Evolutionary conservation across 495 filamentous ascomycete species (phyloP), one percentile per base, ranked within the genome.

Genomic region (Annulohypoxylon stygium): DNA sequence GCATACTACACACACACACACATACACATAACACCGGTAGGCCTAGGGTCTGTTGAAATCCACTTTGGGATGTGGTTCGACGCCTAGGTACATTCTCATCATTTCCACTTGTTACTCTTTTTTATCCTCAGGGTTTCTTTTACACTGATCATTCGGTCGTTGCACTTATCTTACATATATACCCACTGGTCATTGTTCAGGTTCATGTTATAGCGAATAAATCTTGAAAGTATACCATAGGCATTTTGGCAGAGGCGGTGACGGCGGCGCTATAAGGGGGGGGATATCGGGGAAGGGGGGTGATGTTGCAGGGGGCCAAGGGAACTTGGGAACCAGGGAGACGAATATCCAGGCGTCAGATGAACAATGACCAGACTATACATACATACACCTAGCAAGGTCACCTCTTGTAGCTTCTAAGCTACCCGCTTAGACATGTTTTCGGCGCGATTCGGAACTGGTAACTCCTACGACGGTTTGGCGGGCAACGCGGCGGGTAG

Each of bases 181-280:
- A 70, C 70, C 58, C 76, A 70, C 39, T 67, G 67, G 62, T 76
- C 71, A 76, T 76, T 53, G 67, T 72, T 69, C 61, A 51, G 77
- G 74, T 75, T 78, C 71, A 70, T 69, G 41, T 74, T 70, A 58
- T 67, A 60, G 45, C 58, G 57, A 74, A 63, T 74, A 74, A 65
- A 74, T 53, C 57, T 50, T 41, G 61, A 60, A 67, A 67, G 60
- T 70, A 74, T 70, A 74, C 67, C 71, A 74, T 63, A 62, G 48
- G 66, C 67, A 67, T 74, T 69, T 69, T 47, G 60, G 43, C 41
- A 53, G 53, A 18, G 23, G 69, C 7, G 57, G 48, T 12, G 62
- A 30, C 11, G 63, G 65, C 55, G 71, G 70, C 65, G 70, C 65
- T 70, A 43, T 61, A 10, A n/a, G 54, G 62, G 48, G 48, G n/a